Evolutionary conservation across 1,284 basidiomycete genomes (phyloP), one percentile per base, ranked within the genome.

Genomic region (Tilletia setariae): DNA sequence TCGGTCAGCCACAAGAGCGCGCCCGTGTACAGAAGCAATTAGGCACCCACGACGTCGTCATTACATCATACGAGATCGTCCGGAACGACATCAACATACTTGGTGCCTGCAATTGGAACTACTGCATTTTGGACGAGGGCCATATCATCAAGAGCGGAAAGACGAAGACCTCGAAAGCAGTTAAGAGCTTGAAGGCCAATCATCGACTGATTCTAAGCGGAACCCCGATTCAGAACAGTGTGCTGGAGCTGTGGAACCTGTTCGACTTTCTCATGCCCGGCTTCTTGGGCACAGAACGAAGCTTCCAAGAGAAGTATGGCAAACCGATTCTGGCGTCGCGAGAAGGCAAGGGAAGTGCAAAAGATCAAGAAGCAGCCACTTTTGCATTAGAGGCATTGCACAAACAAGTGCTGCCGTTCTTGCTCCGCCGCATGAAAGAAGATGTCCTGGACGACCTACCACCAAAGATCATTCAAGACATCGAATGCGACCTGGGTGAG

Each of bases 261-360:
- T 99, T 99, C 83, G 96, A 99, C 83, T 99, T 98, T 84, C 85
- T 99, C 75, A 99, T 99, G 96, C 96, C 96, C 23, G 96, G 96
- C 1, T 98, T 98, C 85, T 85, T 99, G 62, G 96, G 96, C 28
- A 93, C 90, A 6, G 96, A 98, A 82, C 85, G 89, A n/a, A 90
- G 89, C 3, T 99, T 99, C 86, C 96, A 94, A 77, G 94, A 98
- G 72, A 88, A 92, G 16, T 99, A 96, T 81, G 91, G 93, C 72
- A 96, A 95, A 81, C 96, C 96, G 0, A 98, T 99, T 68, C 85
- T 96, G 65, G 92, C 93, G 1, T 95, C 94, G 83, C 88, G 94
- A 67, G 95, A 98, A 74, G 94, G 93, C 1, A 99, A 98, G 84
- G 86, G 86, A 16, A 86, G 86, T 2, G 88, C 91, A 6, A 96